Conservation (phyloP, 139 green algal species). For the Gonium pectorale region DNA sequence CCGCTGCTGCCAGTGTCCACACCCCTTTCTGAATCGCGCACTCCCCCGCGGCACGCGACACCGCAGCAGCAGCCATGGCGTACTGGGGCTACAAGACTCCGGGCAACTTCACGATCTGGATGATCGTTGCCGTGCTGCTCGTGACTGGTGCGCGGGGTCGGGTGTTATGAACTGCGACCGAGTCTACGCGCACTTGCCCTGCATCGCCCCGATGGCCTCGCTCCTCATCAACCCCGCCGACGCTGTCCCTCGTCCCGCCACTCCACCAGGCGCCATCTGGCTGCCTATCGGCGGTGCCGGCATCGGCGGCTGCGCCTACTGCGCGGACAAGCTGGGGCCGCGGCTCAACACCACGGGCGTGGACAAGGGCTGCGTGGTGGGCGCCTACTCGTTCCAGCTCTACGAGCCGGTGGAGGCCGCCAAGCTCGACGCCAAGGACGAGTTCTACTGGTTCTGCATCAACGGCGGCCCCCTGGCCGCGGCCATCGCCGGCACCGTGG, state of each 20-base stretch:
- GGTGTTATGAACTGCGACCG: too few relatives aligned
- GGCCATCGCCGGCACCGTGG: background rate
- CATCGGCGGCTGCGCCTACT: background rate
- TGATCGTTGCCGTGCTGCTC: background rate
- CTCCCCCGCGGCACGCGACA: too few relatives aligned
- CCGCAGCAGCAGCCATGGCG: too few relatives aligned
- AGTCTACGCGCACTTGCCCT: too few relatives aligned
- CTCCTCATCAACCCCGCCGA: too few relatives aligned
- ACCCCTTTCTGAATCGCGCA: too few relatives aligned
- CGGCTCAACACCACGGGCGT: too few relatives aligned
- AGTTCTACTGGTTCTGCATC: background rate
- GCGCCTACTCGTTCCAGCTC: background rate
- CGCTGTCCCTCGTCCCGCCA: too few relatives aligned
- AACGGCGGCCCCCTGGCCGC: background rate
- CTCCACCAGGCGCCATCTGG: conserved; percentile 4
- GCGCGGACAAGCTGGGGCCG: too few relatives aligned
- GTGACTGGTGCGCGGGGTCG: too few relatives aligned
- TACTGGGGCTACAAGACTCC: conserved; percentile 17
- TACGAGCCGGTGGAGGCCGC: background rate
- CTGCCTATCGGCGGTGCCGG: background rate
- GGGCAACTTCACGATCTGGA: background rate
- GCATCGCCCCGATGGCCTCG: too few relatives aligned
- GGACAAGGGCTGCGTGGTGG: background rate
- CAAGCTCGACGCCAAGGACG: background rate
- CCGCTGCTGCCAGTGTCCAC: too few relatives aligned